Conservation (phyloP, 2,329 filamentous ascomycete species). For the Nothomitra cinnamomea region DNA sequence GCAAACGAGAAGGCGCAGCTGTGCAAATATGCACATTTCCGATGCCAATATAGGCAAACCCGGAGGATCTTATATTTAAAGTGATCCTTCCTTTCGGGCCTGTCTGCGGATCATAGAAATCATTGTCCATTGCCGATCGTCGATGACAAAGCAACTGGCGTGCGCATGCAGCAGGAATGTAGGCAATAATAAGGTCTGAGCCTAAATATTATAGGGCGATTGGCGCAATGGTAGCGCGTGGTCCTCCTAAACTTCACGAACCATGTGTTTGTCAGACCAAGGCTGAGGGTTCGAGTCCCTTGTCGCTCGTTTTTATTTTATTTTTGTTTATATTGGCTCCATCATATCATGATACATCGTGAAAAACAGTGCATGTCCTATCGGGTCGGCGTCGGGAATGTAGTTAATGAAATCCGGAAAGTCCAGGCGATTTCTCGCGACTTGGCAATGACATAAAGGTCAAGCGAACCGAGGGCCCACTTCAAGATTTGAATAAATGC, state of each 20-base stretch:
- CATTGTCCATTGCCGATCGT: too few species aligned
- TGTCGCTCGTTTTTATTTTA: constrained; percentile 4
- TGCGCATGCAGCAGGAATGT: too few species aligned
- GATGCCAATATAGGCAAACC: too few species aligned
- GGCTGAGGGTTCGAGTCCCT: constrained; percentile 6
- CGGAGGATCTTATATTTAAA: too few species aligned
- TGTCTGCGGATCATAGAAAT: too few species aligned
- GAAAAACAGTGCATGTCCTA: neutral
- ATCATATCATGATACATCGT: neutral
- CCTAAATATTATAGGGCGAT: neutral
- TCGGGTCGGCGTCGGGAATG: neutral
- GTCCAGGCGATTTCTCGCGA: neutral
- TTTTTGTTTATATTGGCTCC: neutral
- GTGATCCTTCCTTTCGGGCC: too few species aligned
- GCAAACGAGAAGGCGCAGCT: too few species aligned
- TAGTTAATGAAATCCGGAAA: neutral
- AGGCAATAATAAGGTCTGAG: too few species aligned
- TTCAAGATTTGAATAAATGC: neutral
- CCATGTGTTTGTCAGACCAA: neutral
- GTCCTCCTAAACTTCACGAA: constrained; percentile 4
- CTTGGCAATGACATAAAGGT: neutral
- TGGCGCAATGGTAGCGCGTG: constrained; percentile 7
- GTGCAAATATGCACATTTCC: too few species aligned
- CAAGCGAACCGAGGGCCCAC: neutral
- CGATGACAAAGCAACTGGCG: too few species aligned